phyloP scores from a whole-genome alignment of 257 asterid species.

The Jaltomata sinuosa region DNA sequence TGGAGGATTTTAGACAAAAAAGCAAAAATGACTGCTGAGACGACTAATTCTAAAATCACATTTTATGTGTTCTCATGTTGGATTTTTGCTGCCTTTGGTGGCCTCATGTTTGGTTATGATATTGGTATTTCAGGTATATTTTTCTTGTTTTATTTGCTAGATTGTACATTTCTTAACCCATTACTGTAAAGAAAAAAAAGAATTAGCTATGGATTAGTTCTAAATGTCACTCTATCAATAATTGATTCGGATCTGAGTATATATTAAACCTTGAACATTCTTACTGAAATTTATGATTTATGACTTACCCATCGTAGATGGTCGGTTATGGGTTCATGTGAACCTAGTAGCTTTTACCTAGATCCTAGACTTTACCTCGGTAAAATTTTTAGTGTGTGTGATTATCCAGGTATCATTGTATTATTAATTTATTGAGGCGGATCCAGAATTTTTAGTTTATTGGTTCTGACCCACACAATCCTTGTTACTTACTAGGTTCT shows the following conservation, averaged over 20 bases:
- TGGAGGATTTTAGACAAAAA: neutral
- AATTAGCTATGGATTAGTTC: too few relatives aligned
- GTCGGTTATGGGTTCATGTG: neutral
- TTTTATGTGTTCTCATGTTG: neutral
- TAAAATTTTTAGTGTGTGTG: too few relatives aligned
- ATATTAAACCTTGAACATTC: neutral
- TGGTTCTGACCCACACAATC: neutral
- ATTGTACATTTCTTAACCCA: neutral
- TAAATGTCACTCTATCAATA: neutral
- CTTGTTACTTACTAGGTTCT: too few relatives aligned
- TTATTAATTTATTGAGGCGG: neutral
- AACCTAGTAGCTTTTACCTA: neutral
- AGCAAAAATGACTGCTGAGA: neutral
- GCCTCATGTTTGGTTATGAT: neutral
- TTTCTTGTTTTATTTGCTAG: neutral
- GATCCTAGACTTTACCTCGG: neutral
- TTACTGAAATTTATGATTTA: neutral
- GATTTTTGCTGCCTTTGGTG: neutral
- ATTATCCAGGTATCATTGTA: neutral
- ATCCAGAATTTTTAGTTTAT: neutral
- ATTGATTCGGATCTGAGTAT: neutral
- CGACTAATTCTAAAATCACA: neutral
- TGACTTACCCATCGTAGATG: neutral
- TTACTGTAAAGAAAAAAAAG: too few relatives aligned
- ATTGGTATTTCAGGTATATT: constrained; percentile 4